Percentiles rank a stretch among this genome's conserved stretches.
These are phyloP conservation scores for Neocatenulostroma microsporum DNA, from an alignment of 2,329 filamentous ascomycete genomes.

Conservation along the genomic window DNA sequence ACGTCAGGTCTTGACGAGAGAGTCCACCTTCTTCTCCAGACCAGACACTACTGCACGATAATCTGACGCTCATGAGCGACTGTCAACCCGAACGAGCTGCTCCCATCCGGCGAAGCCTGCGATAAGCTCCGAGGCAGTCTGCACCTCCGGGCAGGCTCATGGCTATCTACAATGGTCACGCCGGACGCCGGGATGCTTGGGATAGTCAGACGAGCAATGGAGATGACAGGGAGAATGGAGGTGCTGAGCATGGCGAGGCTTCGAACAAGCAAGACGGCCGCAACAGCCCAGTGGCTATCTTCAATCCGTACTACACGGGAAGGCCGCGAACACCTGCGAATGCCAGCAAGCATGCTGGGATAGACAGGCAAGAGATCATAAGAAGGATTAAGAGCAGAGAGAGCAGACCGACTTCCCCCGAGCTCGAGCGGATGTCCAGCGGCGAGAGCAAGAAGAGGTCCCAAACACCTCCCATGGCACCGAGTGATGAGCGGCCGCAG, in stretches of 20 bases:
- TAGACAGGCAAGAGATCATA: constrained; percentile 70
- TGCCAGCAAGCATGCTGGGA: constrained; percentile 21
- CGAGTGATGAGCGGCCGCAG: constrained; percentile 10
- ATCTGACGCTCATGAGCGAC: no score
- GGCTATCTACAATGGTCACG: not conserved
- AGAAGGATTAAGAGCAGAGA: constrained; percentile 61
- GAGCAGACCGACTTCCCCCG: constrained; percentile 21
- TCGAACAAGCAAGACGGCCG: constrained; percentile 10
- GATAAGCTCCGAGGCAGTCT: no score
- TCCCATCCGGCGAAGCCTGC: no score
- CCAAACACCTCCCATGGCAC: constrained; percentile 1
- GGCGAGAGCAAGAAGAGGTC: constrained; percentile 1
- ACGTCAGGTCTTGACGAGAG: no score
- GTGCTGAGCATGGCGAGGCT: not conserved
- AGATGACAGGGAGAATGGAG: not conserved
- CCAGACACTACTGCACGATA: no score
- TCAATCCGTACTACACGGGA: constrained; percentile 32
- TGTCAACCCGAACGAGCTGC: no score
- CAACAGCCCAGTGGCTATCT: constrained; percentile 19
- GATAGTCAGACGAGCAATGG: not conserved
- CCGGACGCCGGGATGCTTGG: not conserved
- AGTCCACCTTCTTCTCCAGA: no score
- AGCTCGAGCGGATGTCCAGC: constrained; percentile 15
- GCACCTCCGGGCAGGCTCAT: not conserved
- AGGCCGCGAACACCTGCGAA: constrained; percentile 24